Conservation (phyloP, 768 basidiomycete species). For the Boletus edulis region DNA sequence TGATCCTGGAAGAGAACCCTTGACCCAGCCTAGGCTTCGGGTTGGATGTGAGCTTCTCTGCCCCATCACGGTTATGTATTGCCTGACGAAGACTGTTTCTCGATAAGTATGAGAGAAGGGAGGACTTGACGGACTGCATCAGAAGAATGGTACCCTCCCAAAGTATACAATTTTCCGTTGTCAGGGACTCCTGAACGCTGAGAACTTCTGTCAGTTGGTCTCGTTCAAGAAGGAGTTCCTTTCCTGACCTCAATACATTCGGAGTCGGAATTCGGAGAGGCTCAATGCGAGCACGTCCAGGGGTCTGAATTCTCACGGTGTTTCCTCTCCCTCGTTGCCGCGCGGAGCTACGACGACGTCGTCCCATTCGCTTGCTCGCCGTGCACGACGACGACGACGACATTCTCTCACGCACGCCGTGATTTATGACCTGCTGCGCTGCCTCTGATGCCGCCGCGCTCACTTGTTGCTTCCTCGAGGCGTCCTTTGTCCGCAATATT, state of each 20-base stretch:
- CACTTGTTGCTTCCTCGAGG: conserved; percentile 37
- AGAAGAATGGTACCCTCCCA: background rate
- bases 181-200: background rate
- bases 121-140: background rate
- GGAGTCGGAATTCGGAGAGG: conserved; percentile 23
- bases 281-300: background rate
- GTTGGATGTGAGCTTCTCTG: too few species aligned
- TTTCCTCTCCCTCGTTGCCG: conserved; percentile 12
- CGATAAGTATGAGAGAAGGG: too few species aligned
- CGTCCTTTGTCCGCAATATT: conserved; percentile 65
- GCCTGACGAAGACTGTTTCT: too few species aligned
- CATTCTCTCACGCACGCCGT: conserved; percentile 11
- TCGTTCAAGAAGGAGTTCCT: too few species aligned
- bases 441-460: conserved; percentile 50
- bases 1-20: too few species aligned
- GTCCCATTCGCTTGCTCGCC: conserved; percentile 24
- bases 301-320: conserved; percentile 26
- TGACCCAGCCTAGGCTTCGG: too few species aligned
- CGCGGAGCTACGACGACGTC: conserved; percentile 18
- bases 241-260: background rate
- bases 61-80: too few species aligned
- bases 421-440: conserved; percentile 28
- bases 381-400: conserved; percentile 25
- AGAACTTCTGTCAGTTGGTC: too few species aligned
- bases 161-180: background rate